These are phyloP conservation scores for Linanthus parryae DNA, from an alignment of 148 eudicot genomes.

Conservation along the genomic window DNA sequence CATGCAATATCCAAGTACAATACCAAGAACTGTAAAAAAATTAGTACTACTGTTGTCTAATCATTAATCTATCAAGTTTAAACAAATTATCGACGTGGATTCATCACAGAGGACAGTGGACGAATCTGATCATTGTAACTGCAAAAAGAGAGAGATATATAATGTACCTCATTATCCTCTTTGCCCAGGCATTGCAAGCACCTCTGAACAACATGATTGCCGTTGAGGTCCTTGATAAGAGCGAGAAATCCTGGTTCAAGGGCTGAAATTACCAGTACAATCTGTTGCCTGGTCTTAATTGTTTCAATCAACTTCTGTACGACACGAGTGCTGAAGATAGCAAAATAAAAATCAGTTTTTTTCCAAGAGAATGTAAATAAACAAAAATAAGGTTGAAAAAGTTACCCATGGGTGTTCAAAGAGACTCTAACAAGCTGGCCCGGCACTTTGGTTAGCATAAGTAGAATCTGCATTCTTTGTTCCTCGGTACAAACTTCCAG, in stretches of 20 bases:
- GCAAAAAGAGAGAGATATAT: no score
- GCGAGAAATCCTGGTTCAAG: slow-evolving; percentile 47
- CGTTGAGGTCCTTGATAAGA: slow-evolving; percentile 55
- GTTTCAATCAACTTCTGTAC: slow-evolving; percentile 61
- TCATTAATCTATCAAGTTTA: no score
- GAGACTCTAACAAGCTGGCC: slow-evolving; percentile 44
- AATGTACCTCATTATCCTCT: slow-evolving; percentile 43
- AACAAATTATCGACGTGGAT: no score
- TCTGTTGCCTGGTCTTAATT: slow-evolving; percentile 42
- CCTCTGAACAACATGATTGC: slow-evolving; percentile 47
- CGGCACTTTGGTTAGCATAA: slow-evolving; percentile 26
- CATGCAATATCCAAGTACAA: no score
- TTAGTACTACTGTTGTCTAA: no score
- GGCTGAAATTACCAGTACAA: slow-evolving; percentile 31
- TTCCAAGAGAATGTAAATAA: not conserved
- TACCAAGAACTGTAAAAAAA: no score
- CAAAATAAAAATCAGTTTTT: no score
- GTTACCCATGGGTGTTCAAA: slow-evolving; percentile 54
- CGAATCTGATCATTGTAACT: no score
- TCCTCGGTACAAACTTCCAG: slow-evolving; percentile 44
- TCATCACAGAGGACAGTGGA: no score
- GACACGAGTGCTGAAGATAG: slow-evolving; percentile 61
- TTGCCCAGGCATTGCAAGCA: slow-evolving; percentile 40
- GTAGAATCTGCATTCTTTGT: slow-evolving; percentile 42
- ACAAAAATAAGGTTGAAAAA: not conserved